Base-by-base conservation (phyloP, 306 rosid species). In the Malus domestica region DNA sequence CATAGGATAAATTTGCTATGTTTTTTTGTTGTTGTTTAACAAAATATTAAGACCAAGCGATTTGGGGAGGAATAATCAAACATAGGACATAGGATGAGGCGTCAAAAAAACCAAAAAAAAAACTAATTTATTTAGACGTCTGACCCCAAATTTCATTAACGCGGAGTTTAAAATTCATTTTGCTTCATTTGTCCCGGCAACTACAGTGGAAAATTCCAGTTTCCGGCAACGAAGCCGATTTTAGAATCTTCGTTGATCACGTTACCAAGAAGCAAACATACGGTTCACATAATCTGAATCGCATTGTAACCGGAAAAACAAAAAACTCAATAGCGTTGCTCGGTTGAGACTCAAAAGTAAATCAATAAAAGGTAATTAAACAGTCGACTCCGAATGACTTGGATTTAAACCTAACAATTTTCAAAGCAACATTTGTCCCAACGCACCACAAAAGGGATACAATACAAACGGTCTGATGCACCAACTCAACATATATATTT, bases 401-500 rank as follows among this genome's bases (percentile, higher is more conserved):
- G 11, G 33, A 57, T 58, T 9, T 60, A 7, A 59, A 25, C 11
- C 68, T 10, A 42, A 25, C 57, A 1, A 59, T 15, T 73, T 67
- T 58, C 29, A 30, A 44, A 42, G 67, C 64, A 42, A 20, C 4
- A 22, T 16, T 74, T 29, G 33, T 33, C 71, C 52, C 51, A 22
- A 9, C 33, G 76, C 51, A 60, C 49, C 38, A 61, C 11, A 78
- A 73, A 35, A 6, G 61, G 72, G 73, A 76, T 59, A 72, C 71
- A 78, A 78, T 29, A 32, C 68, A 64, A 18, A 29, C 79, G 76
- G 60, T 74, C 76, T 42, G 78, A 68, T 45, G 69, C 44, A 55
- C 49, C 57, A 76, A 60, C 61, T 42, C 29, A 14, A 46, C 44
- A 72, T 13, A 83, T 79, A 75, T 68, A 79, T 83, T 78, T 65